These are phyloP conservation scores for Apiotrichum laibachii DNA, from an alignment of 1,284 basidiomycete genomes.

Conservation along the genomic window DNA sequence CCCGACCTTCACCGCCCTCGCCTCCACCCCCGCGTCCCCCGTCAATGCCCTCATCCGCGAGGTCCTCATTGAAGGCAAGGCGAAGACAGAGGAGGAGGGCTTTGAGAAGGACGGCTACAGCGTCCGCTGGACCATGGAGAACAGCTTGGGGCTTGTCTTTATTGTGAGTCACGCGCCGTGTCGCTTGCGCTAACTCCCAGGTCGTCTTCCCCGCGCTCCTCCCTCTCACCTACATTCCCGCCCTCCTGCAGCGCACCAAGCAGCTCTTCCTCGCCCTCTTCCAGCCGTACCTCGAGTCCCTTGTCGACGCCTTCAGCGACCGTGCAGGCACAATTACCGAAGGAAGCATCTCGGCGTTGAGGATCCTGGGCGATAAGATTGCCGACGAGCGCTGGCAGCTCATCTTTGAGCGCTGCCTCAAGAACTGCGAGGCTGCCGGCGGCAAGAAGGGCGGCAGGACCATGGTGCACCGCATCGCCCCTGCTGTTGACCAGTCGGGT, in stretches of 20 bases:
- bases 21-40: constrained; percentile 74
- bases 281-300: constrained; percentile 72
- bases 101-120: constrained; percentile 90
- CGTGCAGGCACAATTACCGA: constrained; percentile 42
- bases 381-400: constrained; percentile 42
- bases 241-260: constrained; percentile 75
- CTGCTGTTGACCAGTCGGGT: background rate
- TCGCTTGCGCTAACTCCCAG: constrained; percentile 52
- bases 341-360: constrained; percentile 32
- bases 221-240: constrained; percentile 89
- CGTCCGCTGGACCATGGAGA: constrained; percentile 87
- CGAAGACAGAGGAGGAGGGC: constrained; percentile 59
- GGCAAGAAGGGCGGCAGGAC: constrained; percentile 5
- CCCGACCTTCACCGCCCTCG: constrained; percentile 70
- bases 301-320: constrained; percentile 74
- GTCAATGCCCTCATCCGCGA: constrained; percentile 86
- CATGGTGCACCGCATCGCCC: background rate
- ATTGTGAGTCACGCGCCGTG: constrained; percentile 61
- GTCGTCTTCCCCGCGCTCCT: constrained; percentile 96
- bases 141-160: constrained; percentile 90
- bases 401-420: constrained; percentile 48
- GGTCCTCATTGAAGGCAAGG: constrained; percentile 74
- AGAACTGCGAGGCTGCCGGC: constrained; percentile 29
- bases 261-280: constrained; percentile 81
- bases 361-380: constrained; percentile 34